Conservation (phyloP, 306 rosid species). For the Corylus americana region DNA sequence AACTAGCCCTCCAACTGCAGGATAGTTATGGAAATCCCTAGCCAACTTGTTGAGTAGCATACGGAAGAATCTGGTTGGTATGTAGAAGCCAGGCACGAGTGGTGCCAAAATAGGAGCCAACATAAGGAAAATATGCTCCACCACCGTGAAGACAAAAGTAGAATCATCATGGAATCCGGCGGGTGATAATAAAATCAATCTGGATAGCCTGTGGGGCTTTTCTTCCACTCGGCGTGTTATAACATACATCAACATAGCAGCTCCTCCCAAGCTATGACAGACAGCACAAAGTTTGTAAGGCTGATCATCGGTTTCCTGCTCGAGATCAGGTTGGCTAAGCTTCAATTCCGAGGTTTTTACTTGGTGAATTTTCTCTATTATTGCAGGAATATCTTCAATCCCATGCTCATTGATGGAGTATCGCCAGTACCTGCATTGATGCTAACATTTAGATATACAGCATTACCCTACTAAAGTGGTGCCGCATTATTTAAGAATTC, state of each 20-base stretch:
- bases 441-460: slow-evolving; percentile 14
- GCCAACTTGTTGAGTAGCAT: slow-evolving; percentile 92
- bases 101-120: slow-evolving; percentile 66
- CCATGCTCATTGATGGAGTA: slow-evolving; percentile 94
- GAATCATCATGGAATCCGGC: slow-evolving; percentile 93
- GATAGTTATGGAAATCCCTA: slow-evolving; percentile 81
- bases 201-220: slow-evolving; percentile 85
- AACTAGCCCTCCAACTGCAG: slow-evolving; percentile 92
- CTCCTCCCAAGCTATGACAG: slow-evolving; percentile 93
- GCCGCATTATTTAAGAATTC: neutral
- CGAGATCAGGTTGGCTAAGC: slow-evolving; percentile 61
- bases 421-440: slow-evolving; percentile 75
- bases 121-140: slow-evolving; percentile 50
- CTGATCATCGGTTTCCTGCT: slow-evolving; percentile 63
- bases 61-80: slow-evolving; percentile 88
- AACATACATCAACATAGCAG: slow-evolving; percentile 71
- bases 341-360: slow-evolving; percentile 74
- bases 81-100: slow-evolving; percentile 77
- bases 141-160: slow-evolving; percentile 52
- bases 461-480: neutral
- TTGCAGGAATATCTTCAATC: slow-evolving; percentile 86
- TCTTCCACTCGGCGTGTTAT: slow-evolving; percentile 60
- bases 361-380: slow-evolving; percentile 82
- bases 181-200: slow-evolving; percentile 79
- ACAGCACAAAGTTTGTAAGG: slow-evolving; percentile 82